A percentile compares a stretch with the other conserved stretches of the same genome.
phyloP scores from a whole-genome alignment of 140 eudicot species.

The Bidens hawaiensis region DNA sequence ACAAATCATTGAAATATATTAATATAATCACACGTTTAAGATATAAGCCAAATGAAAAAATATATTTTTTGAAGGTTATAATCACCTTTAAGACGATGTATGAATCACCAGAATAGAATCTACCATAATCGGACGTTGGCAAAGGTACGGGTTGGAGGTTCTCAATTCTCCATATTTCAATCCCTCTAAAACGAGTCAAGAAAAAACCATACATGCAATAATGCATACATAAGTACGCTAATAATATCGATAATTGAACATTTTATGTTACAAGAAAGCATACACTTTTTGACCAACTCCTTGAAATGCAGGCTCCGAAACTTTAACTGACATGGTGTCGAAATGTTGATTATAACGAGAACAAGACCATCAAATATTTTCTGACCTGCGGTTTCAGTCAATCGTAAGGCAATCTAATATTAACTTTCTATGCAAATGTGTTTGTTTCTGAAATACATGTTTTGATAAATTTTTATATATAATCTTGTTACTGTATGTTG shows the following conservation, averaged over 20 bases:
- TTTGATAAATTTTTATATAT: neutral
- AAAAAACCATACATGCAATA: constrained; percentile 4
- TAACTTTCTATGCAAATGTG: neutral
- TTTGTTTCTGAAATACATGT: neutral
- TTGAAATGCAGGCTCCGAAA: constrained; percentile 93
- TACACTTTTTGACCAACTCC: constrained; percentile 89
- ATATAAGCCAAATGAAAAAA: neutral
- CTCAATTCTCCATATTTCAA: constrained; percentile 91
- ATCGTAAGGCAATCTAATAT: neutral
- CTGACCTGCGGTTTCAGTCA: constrained; percentile 9
- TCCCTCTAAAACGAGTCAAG: constrained; percentile 73
- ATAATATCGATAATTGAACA: constrained; percentile 1
- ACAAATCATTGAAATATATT: constrained; percentile 1
- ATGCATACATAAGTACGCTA: constrained; percentile 7
- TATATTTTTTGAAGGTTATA: constrained; percentile 3
- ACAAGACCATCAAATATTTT: constrained; percentile 14
- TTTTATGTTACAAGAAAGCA: constrained; percentile 33
- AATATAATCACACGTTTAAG: neutral
- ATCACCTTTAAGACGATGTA: constrained; percentile 78
- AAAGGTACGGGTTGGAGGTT: constrained; percentile 75
- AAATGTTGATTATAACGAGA: constrained; percentile 8
- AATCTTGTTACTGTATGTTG: neutral
- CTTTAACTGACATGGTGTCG: constrained; percentile 60
- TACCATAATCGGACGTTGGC: constrained; percentile 77
- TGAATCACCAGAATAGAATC: constrained; percentile 77